Evolutionary conservation across 495 filamentous ascomycete species (phyloP), one percentile per base, ranked within the genome.

Genomic region (Cryomyces antarcticus): DNA sequence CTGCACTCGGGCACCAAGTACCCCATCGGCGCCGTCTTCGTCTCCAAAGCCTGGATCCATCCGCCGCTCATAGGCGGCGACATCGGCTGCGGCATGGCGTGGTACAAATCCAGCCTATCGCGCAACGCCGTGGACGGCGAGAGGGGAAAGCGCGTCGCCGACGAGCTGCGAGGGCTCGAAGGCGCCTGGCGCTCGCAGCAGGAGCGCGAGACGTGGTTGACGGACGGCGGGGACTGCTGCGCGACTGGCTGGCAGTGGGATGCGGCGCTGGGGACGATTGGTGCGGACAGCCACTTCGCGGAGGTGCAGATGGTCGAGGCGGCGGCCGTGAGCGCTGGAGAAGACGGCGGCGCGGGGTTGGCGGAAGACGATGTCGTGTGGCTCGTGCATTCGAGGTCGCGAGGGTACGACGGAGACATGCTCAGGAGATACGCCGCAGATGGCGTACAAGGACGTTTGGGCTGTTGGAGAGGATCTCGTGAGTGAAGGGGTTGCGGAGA

Each of bases 21-120:
- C 24, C 60, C 61, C 1, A 57, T 62, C 11, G 60, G 61, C 4
- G 57, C 59, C 7, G 52, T 58, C 2, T 63, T 63, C 31, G 48
- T 62, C 10, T 59, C 55, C 4, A 52, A 53, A 29, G 51, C 44
- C 7, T 62, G 54, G 41, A 53, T 63, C 27, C 57, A 62, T 36
- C 61, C 61, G 6, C 55, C 61, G n/a, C 42, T 63, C 3, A 61
- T 63, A 7, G 61, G 61, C 7, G 50, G 60, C 7, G 60, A 63
- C 39, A 63, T 63, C 40, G 61, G 58, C 6, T 63, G 61, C 35
- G 61, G 61, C 0, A 63, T 63, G 61, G 50, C 55, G 5, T 61
- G 53, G 51, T 64, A 62, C 38, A 52, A 53, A 36, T 58, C 58
- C 9, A 47, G 33, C 1, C 56, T 63, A 1, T 53, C 52, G 11